Conservation (phyloP, 2,329 filamentous ascomycete species). For the Phyllosticta citrichinensis region DNA sequence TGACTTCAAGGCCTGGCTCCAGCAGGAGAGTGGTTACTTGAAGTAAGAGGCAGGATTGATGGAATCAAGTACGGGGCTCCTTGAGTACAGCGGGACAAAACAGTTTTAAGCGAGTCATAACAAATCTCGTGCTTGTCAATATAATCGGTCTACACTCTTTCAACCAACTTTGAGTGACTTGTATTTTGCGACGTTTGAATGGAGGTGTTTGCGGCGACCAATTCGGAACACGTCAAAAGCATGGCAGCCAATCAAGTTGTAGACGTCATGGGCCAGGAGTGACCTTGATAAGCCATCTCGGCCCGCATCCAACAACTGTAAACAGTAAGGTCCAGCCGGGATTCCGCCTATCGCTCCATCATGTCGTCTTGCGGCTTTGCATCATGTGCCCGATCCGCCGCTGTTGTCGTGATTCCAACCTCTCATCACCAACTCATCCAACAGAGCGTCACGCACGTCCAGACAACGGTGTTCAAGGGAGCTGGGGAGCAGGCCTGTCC, state of each 20-base stretch:
- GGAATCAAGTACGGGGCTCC: not conserved
- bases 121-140: not conserved
- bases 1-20: conserved; percentile 36
- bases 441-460: not conserved
- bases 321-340: not conserved
- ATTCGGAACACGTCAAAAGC: not conserved
- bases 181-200: not conserved
- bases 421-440: not conserved
- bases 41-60: not conserved
- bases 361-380: not conserved
- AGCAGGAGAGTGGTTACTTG: conserved; percentile 32
- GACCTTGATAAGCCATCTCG: not conserved
- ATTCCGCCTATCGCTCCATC: not conserved
- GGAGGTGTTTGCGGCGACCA: not conserved
- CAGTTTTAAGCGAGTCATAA: too few species aligned
- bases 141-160: not conserved
- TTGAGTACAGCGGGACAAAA: too few species aligned
- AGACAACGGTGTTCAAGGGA: not conserved
- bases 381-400: not conserved
- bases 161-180: not conserved
- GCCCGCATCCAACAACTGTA: not conserved
- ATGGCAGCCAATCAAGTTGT: not conserved
- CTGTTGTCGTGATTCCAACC: not conserved
- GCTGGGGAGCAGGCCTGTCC: not conserved
- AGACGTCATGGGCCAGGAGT: not conserved